Evolutionary conservation across 2,329 filamentous ascomycete species (phyloP).

Genomic region (Colletotrichum sidae): DNA sequence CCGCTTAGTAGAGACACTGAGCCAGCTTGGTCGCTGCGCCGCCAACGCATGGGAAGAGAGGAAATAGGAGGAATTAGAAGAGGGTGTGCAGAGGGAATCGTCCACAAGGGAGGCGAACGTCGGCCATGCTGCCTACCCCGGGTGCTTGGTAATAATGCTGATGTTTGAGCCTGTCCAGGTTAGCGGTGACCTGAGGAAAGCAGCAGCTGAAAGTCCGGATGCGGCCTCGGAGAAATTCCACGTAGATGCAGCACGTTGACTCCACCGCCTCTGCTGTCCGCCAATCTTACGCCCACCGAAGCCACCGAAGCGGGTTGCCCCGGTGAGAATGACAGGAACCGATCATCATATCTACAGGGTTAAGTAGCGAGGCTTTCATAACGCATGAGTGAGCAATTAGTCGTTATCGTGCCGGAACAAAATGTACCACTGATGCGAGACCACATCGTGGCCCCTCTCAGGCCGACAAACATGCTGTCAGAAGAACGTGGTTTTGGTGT

Average conservation of each 20-base stretch:
- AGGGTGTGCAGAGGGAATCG: slow-evolving; percentile 3
- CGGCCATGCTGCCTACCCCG: not conserved
- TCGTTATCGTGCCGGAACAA: too few relatives aligned
- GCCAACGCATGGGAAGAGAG: not conserved
- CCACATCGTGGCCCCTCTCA: too few relatives aligned
- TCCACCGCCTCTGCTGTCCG: not conserved
- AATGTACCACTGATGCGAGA: too few relatives aligned
- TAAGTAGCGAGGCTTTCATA: too few relatives aligned
- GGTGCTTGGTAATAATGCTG: too few relatives aligned
- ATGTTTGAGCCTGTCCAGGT: slow-evolving; percentile 1
- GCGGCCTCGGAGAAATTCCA: slow-evolving; percentile 12
- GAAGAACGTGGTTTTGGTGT: too few relatives aligned
- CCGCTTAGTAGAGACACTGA: slow-evolving; percentile 1
- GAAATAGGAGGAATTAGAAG: not conserved
- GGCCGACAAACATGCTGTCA: too few relatives aligned
- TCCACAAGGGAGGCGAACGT: not conserved
- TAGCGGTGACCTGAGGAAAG: slow-evolving; percentile 10
- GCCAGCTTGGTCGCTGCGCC: not conserved
- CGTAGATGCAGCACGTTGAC: not conserved
- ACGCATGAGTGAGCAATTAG: too few relatives aligned
- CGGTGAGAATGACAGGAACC: too few relatives aligned
- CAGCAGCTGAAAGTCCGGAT: slow-evolving; percentile 26
- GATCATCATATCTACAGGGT: too few relatives aligned
- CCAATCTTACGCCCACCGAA: not conserved
- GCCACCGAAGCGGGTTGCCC: too few relatives aligned